These are phyloP conservation scores for Lactarius deliciosus DNA, from an alignment of 768 basidiomycete species.

Conservation along the genomic window DNA sequence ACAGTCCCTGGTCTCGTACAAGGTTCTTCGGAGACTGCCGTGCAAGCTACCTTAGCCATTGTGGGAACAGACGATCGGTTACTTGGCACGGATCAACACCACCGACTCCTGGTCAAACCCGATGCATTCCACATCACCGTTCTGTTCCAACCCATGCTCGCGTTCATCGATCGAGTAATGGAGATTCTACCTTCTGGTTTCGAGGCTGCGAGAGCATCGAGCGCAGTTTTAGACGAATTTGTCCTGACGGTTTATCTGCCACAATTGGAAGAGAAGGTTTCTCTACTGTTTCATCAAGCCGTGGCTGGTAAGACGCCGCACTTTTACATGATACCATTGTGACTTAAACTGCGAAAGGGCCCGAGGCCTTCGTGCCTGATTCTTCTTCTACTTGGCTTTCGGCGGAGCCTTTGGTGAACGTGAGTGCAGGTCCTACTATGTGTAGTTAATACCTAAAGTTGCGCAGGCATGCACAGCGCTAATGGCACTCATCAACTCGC, in stretches of 20 bases:
- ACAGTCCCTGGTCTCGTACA: conserved; percentile 94
- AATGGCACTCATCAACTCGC: conserved; percentile 86
- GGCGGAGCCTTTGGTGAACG: conserved; percentile 76
- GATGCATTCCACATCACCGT: conserved; percentile 94
- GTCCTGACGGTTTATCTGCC: conserved; percentile 91
- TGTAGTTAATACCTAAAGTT: conserved; percentile 13
- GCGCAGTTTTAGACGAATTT: conserved; percentile 84
- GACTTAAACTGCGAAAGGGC: conserved; percentile 45
- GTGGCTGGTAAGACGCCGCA: conserved; percentile 56
- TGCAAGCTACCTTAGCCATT: conserved; percentile 58
- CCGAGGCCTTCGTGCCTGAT: conserved; percentile 88
- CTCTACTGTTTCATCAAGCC: conserved; percentile 80
- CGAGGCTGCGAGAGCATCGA: conserved; percentile 64
- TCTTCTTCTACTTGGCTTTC: conserved; percentile 62
- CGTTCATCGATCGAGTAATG: conserved; percentile 74
- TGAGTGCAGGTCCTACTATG: conserved; percentile 34
- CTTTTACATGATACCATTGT: conserved; percentile 6
- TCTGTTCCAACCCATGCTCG: conserved; percentile 90
- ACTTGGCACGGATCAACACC: conserved; percentile 71
- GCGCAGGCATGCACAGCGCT: conserved; percentile 78
- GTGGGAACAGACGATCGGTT: conserved; percentile 73
- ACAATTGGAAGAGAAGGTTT: conserved; percentile 92
- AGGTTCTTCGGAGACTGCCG: conserved; percentile 58
- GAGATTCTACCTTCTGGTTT: conserved; percentile 71
- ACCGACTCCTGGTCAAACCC: conserved; percentile 81